phyloP scores from a whole-genome alignment of 805 yeast genomes.

The Starmerella ratchasimensis region DNA sequence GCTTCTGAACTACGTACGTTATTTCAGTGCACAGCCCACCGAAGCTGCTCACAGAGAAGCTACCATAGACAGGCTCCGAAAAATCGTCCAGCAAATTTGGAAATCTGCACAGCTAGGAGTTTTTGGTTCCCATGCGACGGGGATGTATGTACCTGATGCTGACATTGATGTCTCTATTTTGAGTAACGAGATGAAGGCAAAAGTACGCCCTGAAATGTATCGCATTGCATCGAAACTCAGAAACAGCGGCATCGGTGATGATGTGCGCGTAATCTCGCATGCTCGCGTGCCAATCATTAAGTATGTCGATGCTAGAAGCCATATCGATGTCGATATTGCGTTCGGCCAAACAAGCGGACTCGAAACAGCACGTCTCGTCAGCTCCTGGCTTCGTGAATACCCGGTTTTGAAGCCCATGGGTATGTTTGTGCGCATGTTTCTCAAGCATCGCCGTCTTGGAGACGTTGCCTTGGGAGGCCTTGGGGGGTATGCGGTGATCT shows the following conservation, averaged over 20 bases:
- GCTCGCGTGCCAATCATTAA: slow-evolving; percentile 93
- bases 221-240: slow-evolving; percentile 59
- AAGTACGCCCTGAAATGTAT: slow-evolving; percentile 51
- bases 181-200: slow-evolving; percentile 18
- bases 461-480: slow-evolving; percentile 87
- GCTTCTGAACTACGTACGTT: slow-evolving; percentile 68
- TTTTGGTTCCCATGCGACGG: slow-evolving; percentile 92
- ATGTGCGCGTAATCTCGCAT: slow-evolving; percentile 69
- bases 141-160: slow-evolving; percentile 81
- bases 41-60: slow-evolving; percentile 58
- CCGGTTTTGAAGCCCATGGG: slow-evolving; percentile 78
- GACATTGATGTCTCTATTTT: slow-evolving; percentile 88
- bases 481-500: slow-evolving; percentile 89
- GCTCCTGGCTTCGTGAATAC: slow-evolving; percentile 55
- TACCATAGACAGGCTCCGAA: slow-evolving; percentile 47
- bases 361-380: slow-evolving; percentile 64
- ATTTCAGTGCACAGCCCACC: slow-evolving; percentile 67
- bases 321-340: slow-evolving; percentile 74
- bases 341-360: slow-evolving; percentile 76
- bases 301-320: slow-evolving; percentile 58
- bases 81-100: slow-evolving; percentile 48
- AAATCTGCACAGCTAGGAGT: slow-evolving; percentile 65
- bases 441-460: slow-evolving; percentile 61
- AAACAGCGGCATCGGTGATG: slow-evolving; percentile 44
- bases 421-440: slow-evolving; percentile 69